A percentile compares a stretch with the other conserved stretches of the same genome.
Conservation (phyloP, 805 yeast genomes). For the Lachancea cidri region DNA sequence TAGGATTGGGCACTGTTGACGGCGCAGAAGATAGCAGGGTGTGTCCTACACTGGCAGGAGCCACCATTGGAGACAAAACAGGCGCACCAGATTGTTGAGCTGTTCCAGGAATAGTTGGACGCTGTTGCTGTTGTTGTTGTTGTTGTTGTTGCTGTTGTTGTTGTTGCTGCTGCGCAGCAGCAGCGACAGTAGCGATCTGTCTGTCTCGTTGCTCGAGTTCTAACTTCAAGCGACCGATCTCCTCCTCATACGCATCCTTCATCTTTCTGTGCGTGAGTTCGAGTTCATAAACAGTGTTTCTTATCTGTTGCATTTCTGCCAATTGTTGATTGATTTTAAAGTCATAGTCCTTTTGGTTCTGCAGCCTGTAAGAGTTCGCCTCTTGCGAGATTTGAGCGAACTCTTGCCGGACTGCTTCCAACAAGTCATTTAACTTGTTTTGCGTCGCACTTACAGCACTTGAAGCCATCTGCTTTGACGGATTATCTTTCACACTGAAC, state of each 20-base stretch:
- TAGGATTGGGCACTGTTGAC: conserved; percentile 9
- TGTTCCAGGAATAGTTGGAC: conserved; percentile 8
- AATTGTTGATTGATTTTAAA: conserved; percentile 86
- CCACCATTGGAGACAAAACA: conserved; percentile 5
- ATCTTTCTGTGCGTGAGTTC: conserved; percentile 92
- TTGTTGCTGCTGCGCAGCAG: conserved; percentile 22
- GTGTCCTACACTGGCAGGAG: conserved; percentile 15
- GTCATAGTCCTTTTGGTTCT: conserved; percentile 84
- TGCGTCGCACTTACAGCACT: conserved; percentile 23
- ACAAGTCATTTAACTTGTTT: conserved; percentile 60
- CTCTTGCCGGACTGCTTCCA: conserved; percentile 90
- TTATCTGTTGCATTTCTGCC: conserved; percentile 86
- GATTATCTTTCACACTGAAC: neutral
- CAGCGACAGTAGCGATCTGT: conserved; percentile 35
- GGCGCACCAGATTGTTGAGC: conserved; percentile 3
- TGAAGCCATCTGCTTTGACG: conserved; percentile 8
- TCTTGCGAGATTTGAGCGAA: conserved; percentile 80
- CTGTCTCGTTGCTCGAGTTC: conserved; percentile 82
- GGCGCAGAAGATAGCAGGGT: conserved; percentile 14
- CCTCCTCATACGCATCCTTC: conserved; percentile 95
- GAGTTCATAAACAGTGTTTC: conserved; percentile 89
- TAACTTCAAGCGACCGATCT: conserved; percentile 75
- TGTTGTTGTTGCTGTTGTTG: conserved; percentile 19
- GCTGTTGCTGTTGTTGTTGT: conserved; percentile 13
- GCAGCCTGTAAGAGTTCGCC: conserved; percentile 79